Evolutionary conservation across 2,329 filamentous ascomycete species (phyloP).

Genomic region (Stylonectria norvegica): DNA sequence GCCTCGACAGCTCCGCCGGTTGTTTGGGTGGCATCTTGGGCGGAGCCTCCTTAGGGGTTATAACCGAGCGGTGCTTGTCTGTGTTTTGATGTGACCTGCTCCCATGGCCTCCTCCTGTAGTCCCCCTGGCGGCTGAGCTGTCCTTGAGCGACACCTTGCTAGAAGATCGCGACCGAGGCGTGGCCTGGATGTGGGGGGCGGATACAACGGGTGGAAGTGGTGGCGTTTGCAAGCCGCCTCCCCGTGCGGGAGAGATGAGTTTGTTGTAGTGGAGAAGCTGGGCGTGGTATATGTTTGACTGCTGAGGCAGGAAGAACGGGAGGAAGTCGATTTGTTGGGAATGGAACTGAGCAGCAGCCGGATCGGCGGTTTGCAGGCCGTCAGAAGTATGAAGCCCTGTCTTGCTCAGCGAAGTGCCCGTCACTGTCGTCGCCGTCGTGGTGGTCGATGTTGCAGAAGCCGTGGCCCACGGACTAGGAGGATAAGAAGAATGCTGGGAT

Average conservation of each 20-base stretch:
- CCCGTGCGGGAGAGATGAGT: slow-evolving; percentile 57
- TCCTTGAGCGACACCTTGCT: slow-evolving; percentile 59
- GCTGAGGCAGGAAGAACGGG: slow-evolving; percentile 57
- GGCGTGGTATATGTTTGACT: slow-evolving; percentile 57
- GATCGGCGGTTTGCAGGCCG: slow-evolving; percentile 27
- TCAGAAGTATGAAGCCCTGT: slow-evolving; percentile 28
- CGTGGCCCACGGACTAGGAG: slow-evolving; percentile 31
- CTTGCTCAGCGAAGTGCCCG: slow-evolving; percentile 19
- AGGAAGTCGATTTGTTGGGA: slow-evolving; percentile 52
- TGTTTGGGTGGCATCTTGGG: slow-evolving; percentile 51
- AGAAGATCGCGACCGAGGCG: slow-evolving; percentile 55
- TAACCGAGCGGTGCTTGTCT: slow-evolving; percentile 60
- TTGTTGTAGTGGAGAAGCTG: slow-evolving; percentile 64
- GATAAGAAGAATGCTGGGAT: slow-evolving; percentile 38
- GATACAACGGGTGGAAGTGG: slow-evolving; percentile 55
- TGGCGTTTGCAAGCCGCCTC: slow-evolving; percentile 53
- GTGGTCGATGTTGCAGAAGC: slow-evolving; percentile 25
- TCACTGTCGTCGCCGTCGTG: slow-evolving; percentile 20
- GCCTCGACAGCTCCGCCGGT: slow-evolving; percentile 30
- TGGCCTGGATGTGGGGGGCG: slow-evolving; percentile 53
- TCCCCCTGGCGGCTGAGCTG: slow-evolving; percentile 43
- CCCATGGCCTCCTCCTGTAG: slow-evolving; percentile 59
- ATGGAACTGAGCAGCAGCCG: slow-evolving; percentile 33
- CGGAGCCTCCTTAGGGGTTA: slow-evolving; percentile 54
- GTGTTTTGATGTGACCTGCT: slow-evolving; percentile 55